Conservation (phyloP, 345 rosid genomes). For the Barbarea vulgaris region DNA sequence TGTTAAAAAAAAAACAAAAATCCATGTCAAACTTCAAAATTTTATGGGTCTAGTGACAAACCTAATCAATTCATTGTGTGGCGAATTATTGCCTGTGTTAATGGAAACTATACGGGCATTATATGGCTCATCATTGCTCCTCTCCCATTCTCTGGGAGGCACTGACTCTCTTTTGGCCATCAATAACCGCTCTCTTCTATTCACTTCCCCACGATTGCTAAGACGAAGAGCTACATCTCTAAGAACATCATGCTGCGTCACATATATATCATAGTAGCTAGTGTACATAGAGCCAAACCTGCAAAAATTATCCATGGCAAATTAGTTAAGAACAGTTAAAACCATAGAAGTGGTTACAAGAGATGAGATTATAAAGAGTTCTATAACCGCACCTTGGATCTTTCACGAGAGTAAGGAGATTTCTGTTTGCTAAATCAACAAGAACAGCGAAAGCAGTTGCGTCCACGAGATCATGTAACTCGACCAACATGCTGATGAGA, state of each 20-base stretch:
- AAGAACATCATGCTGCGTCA: slow-evolving; percentile 82
- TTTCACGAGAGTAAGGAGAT: slow-evolving; percentile 79
- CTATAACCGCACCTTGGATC: slow-evolving; percentile 55
- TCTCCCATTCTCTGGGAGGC: slow-evolving; percentile 87
- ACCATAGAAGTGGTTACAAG: background rate
- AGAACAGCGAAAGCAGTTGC: slow-evolving; percentile 78
- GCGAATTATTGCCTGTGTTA: slow-evolving; percentile 58
- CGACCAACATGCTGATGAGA: slow-evolving; percentile 83
- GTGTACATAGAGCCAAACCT: slow-evolving; percentile 73
- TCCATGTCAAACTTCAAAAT: background rate
- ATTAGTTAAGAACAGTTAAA: background rate
- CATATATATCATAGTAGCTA: slow-evolving; percentile 69
- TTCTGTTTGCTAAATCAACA: slow-evolving; percentile 75
- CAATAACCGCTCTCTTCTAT: slow-evolving; percentile 56
- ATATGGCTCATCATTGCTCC: slow-evolving; percentile 58
- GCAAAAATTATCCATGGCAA: slow-evolving; percentile 23
- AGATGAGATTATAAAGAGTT: slow-evolving; percentile 23
- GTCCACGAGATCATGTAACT: slow-evolving; percentile 57
- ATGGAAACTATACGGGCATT: slow-evolving; percentile 75
- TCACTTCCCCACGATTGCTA: slow-evolving; percentile 50
- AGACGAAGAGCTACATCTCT: slow-evolving; percentile 82
- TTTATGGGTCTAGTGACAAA: background rate
- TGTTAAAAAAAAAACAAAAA: slow-evolving; percentile 25
- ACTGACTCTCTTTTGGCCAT: slow-evolving; percentile 67
- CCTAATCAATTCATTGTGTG: background rate